Evolutionary conservation across 2,329 filamentous ascomycete species (phyloP).

Genomic region (Aureobasidium vineae): DNA sequence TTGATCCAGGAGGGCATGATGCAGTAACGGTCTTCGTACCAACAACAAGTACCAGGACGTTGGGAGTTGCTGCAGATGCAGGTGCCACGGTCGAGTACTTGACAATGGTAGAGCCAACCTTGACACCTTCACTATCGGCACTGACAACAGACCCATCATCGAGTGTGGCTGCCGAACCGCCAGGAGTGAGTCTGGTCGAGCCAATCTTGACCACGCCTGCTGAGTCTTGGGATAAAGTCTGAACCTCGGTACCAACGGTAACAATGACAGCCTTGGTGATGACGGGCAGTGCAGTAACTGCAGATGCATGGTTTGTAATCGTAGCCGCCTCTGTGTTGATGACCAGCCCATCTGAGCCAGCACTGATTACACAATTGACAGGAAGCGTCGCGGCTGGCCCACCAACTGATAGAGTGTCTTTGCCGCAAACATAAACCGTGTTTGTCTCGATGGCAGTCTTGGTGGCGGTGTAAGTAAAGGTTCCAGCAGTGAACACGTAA

Average conservation of each 20-base stretch:
- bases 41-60: conserved; percentile 27
- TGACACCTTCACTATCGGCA: conserved; percentile 10
- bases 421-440: conserved; percentile 1
- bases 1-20: conserved; percentile 13
- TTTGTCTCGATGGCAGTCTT: not conserved
- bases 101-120: conserved; percentile 3
- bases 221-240: conserved; percentile 15
- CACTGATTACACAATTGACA: conserved; percentile 10
- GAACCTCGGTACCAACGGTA: conserved; percentile 19
- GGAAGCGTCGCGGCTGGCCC: conserved; percentile 17
- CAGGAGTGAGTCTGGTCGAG: conserved; percentile 27
- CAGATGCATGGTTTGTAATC: not conserved
- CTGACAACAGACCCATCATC: conserved; percentile 30
- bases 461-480: conserved; percentile 3
- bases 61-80: not conserved
- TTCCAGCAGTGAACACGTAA: conserved; percentile 5
- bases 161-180: conserved; percentile 30
- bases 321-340: not conserved
- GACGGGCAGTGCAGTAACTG: conserved; percentile 2
- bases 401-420: not conserved
- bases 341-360: not conserved
- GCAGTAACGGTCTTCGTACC: conserved; percentile 29
- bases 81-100: not conserved
- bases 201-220: conserved; percentile 28
- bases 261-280: conserved; percentile 5